These are phyloP conservation scores for Dactylis glomerata DNA, from an alignment of 176 grass and related monocot genomes.

Conservation along the genomic window DNA sequence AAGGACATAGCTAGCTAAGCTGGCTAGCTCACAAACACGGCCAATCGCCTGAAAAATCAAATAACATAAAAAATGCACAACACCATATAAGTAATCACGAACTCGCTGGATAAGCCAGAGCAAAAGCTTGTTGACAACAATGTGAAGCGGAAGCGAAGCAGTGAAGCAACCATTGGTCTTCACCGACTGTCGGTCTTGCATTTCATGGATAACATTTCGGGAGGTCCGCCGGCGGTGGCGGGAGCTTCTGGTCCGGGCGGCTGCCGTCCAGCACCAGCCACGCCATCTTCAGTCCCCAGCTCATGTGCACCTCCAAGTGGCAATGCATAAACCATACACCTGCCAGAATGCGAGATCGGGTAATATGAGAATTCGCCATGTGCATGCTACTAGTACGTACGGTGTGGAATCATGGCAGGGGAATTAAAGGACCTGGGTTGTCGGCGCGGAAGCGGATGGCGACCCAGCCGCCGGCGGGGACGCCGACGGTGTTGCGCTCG, in stretches of 20 bases:
- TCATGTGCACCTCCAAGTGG: slow-evolving; percentile 80
- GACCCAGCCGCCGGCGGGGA: slow-evolving; percentile 71
- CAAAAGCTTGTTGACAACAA: not conserved
- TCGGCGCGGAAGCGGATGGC: slow-evolving; percentile 76
- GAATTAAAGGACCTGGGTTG: slow-evolving; percentile 51
- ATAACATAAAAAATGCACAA: not conserved
- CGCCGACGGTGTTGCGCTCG: slow-evolving; percentile 74
- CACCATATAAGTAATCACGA: not conserved
- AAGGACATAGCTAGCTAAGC: not conserved
- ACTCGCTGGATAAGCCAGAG: not conserved
- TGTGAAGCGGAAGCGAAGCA: not conserved
- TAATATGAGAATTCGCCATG: not conserved
- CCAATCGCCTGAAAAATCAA: slow-evolving; percentile 20
- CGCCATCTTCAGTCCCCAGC: slow-evolving; percentile 86
- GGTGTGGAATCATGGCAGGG: not conserved
- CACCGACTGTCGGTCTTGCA: not conserved
- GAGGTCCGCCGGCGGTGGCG: slow-evolving; percentile 64
- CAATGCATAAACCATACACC: slow-evolving; percentile 97
- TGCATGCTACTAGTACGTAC: too few relatives aligned
- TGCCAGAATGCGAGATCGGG: slow-evolving; percentile 9
- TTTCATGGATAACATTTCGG: slow-evolving; percentile 48
- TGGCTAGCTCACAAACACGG: not conserved
- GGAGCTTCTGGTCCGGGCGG: slow-evolving; percentile 53
- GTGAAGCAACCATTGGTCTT: not conserved
- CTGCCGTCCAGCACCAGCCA: slow-evolving; percentile 71